Conservation (phyloP, 1,139 yeast species). For the Spencermartinsiella ligniputridi region DNA sequence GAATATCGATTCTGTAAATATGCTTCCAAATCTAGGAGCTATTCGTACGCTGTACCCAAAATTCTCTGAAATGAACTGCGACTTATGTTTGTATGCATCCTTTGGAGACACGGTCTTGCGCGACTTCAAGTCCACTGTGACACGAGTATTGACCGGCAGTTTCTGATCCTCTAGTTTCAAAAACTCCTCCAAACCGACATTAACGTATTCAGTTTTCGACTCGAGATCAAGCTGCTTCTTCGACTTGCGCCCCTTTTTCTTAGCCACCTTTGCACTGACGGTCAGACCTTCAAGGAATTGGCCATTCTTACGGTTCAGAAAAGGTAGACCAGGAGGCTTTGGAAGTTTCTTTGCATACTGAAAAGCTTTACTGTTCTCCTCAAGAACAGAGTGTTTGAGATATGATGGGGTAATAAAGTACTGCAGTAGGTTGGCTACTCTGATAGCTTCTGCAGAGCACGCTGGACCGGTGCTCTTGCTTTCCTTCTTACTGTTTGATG, state of each 20-base stretch:
- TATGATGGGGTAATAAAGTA: conserved; percentile 86
- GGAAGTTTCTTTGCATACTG: conserved; percentile 68
- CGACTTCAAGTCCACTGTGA: conserved; percentile 66
- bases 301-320: conserved; percentile 46
- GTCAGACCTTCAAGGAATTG: conserved; percentile 65
- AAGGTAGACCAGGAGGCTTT: conserved; percentile 66
- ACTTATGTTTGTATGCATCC: conserved; percentile 52
- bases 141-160: conserved; percentile 75
- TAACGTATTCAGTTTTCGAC: conserved; percentile 60
- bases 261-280: conserved; percentile 48
- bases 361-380: conserved; percentile 46
- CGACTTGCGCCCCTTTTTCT: conserved; percentile 31
- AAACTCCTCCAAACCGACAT: conserved; percentile 59
- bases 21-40: conserved; percentile 53
- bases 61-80: conserved; percentile 18
- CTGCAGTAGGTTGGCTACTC: conserved; percentile 69
- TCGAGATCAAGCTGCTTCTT: conserved; percentile 23
- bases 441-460: conserved; percentile 41
- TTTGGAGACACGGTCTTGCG: conserved; percentile 64
- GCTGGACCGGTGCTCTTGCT: conserved; percentile 13
- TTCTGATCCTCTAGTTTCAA: conserved; percentile 50
- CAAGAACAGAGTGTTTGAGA: conserved; percentile 60
- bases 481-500: conserved; percentile 6
- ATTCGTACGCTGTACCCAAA: conserved; percentile 77
- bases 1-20: conserved; percentile 67